Evolutionary conservation across 2,329 filamentous ascomycete genomes (phyloP).

Genomic region (Helicocarpus griseus): DNA sequence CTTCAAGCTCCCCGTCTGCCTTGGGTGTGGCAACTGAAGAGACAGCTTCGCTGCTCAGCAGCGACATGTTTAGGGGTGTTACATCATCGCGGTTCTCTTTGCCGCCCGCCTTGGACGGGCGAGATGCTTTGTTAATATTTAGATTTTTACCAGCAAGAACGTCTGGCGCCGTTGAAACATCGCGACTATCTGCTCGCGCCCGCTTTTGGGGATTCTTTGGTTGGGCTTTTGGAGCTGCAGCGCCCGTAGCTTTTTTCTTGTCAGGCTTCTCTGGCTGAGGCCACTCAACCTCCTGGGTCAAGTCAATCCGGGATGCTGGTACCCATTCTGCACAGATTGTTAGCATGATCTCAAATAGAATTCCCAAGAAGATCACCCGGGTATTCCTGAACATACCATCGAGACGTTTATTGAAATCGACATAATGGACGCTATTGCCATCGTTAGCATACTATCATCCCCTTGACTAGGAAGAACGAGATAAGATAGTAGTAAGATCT

Average conservation of each 20-base stretch:
- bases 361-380: not conserved
- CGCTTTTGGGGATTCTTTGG: constrained; percentile 52
- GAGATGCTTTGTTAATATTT: constrained; percentile 37
- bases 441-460: not conserved
- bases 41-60: constrained; percentile 26
- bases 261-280: constrained; percentile 83
- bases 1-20: constrained; percentile 24
- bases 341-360: constrained; percentile 9
- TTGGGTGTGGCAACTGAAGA: constrained; percentile 33
- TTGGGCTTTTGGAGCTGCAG: constrained; percentile 39
- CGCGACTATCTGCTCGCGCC: constrained; percentile 39
- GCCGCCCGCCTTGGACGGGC: constrained; percentile 48
- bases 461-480: not conserved
- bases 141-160: constrained; percentile 38
- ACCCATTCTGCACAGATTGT: constrained; percentile 67
- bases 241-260: constrained; percentile 62
- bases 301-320: constrained; percentile 68
- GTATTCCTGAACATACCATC: constrained; percentile 35
- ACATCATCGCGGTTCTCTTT: constrained; percentile 49
- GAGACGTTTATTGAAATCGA: constrained; percentile 90
- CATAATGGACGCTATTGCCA: constrained; percentile 65
- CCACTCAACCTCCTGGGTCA: constrained; percentile 90
- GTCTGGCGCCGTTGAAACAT: constrained; percentile 49
- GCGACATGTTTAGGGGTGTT: constrained; percentile 23
- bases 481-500: not conserved